Conservation (phyloP, 202 grass and related monocot species). For the Eragrostis tef region DNA sequence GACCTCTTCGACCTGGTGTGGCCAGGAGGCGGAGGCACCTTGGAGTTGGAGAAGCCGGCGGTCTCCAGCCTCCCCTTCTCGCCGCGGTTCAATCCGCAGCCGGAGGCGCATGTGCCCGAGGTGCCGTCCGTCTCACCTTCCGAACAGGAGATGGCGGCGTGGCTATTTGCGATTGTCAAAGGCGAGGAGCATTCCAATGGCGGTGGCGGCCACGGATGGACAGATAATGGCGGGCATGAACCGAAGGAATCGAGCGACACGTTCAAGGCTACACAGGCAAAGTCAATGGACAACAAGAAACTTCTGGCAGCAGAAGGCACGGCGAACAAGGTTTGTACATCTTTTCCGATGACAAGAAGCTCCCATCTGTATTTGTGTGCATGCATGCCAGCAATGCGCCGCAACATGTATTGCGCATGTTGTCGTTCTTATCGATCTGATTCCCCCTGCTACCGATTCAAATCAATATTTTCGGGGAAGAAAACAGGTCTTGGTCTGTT, state of each 20-base stretch:
- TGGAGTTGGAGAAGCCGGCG: neutral
- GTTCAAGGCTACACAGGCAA: neutral
- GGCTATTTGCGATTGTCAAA: neutral
- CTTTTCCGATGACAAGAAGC: too few species aligned
- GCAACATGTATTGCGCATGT: too few species aligned
- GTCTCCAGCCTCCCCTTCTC: neutral
- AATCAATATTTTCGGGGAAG: too few species aligned
- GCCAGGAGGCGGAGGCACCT: neutral
- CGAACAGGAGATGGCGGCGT: conserved; percentile 12
- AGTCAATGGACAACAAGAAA: neutral
- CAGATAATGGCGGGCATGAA: too few species aligned
- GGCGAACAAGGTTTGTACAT: neutral
- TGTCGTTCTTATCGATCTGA: too few species aligned
- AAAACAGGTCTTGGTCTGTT: too few species aligned
- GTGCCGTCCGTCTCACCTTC: neutral
- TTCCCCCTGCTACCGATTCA: too few species aligned
- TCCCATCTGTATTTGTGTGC: neutral
- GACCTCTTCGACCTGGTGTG: conserved; percentile 30
- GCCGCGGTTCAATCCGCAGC: neutral
- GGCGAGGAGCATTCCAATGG: neutral
- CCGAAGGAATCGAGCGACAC: neutral
- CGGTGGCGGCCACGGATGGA: neutral
- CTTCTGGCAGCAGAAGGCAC: neutral
- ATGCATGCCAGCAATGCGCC: neutral
- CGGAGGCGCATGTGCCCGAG: neutral